A percentile compares a stretch with the other conserved stretches of the same genome.
These are phyloP conservation scores for Discostella stelligera DNA, from an alignment of 352 stramenopile species.

Conservation along the genomic window DNA sequence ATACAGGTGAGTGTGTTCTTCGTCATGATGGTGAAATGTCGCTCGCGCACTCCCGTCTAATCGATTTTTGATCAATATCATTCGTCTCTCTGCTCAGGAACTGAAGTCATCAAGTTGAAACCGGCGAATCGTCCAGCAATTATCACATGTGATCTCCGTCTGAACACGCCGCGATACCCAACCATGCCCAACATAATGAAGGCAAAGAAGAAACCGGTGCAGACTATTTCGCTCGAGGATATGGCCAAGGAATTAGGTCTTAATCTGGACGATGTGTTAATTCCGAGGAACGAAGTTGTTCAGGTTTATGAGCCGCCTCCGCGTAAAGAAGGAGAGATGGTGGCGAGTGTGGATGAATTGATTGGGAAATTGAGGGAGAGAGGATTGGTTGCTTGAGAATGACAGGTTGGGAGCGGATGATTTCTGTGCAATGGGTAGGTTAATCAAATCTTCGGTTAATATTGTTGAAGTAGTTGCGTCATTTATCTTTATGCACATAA, in stretches of 20 bases:
- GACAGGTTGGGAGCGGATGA: neutral
- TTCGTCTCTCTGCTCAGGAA: slow-evolving; percentile 29
- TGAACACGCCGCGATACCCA: slow-evolving; percentile 98
- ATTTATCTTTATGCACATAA: neutral
- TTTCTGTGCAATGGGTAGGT: neutral
- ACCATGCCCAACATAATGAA: slow-evolving; percentile 99
- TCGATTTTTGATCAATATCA: neutral
- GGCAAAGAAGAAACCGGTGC: slow-evolving; percentile 89
- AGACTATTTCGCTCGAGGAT: slow-evolving; percentile 72
- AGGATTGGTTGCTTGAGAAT: slow-evolving; percentile 85
- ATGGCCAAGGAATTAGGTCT: slow-evolving; percentile 79
- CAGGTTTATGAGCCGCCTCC: slow-evolving; percentile 90
- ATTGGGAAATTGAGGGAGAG: slow-evolving; percentile 97
- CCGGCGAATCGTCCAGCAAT: slow-evolving; percentile 88
- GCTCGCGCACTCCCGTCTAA: neutral
- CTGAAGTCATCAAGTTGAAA: slow-evolving; percentile 69
- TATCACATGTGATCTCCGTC: slow-evolving; percentile 95
- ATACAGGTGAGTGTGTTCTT: slow-evolving; percentile 83
- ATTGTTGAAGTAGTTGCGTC: neutral
- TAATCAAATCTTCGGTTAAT: too few relatives aligned
- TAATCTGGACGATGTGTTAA: slow-evolving; percentile 38
- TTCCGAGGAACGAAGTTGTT: slow-evolving; percentile 72
- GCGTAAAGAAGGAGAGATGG: slow-evolving; percentile 93
- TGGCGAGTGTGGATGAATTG: slow-evolving; percentile 92
- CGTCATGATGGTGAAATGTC: neutral